Evolutionary conservation across 352 stramenopile genomes (phyloP).

Genomic region (Paralagenidium karlingii): DNA sequence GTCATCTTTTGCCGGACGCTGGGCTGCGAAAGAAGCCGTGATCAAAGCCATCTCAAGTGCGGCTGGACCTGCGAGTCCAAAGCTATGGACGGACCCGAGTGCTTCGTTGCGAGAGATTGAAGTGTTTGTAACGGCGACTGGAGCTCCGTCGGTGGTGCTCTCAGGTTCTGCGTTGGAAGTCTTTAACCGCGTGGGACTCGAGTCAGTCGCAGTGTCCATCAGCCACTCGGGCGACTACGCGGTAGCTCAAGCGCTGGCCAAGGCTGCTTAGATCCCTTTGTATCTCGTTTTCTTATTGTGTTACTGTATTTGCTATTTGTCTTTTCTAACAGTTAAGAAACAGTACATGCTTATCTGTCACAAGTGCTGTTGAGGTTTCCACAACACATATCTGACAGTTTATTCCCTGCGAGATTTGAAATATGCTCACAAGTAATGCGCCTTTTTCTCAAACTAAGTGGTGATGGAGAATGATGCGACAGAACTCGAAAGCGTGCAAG

Average conservation of each 20-base stretch:
- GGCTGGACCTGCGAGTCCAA: slow-evolving; percentile 36
- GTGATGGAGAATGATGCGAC: too few relatives aligned
- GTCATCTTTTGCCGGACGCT: slow-evolving; percentile 76
- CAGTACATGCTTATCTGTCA: too few relatives aligned
- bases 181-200: slow-evolving; percentile 61
- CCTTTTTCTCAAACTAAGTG: too few relatives aligned
- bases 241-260: slow-evolving; percentile 71
- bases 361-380: too few relatives aligned
- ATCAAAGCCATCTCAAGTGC: slow-evolving; percentile 85
- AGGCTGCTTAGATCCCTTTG: too few relatives aligned
- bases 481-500: too few relatives aligned
- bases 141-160: slow-evolving; percentile 61
- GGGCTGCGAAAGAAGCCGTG: slow-evolving; percentile 83
- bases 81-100: slow-evolving; percentile 58
- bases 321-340: too few relatives aligned
- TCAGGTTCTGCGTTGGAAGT: slow-evolving; percentile 65
- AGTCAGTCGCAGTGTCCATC: slow-evolving; percentile 77
- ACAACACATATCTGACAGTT: too few relatives aligned
- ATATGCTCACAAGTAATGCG: too few relatives aligned
- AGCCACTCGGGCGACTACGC: slow-evolving; percentile 83
- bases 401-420: too few relatives aligned
- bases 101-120: slow-evolving; percentile 78
- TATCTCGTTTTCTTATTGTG: too few relatives aligned
- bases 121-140: slow-evolving; percentile 66
- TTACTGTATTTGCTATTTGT: too few relatives aligned